Base-by-base conservation (phyloP, 768 basidiomycete genomes). In the Galerina sulciceps region DNA sequence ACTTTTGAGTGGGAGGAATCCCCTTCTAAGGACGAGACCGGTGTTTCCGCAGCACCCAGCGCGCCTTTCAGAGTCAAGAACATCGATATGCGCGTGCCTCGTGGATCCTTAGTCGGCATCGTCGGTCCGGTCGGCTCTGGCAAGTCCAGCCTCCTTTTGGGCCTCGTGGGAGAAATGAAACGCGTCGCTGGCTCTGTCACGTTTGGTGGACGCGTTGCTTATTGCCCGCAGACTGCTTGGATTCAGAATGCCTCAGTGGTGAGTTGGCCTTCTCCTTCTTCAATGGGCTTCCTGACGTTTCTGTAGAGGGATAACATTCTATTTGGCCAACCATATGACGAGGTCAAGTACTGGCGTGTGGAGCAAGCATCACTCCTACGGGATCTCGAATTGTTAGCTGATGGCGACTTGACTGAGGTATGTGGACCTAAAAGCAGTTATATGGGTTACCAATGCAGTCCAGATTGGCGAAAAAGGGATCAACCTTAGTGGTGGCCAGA, bases 141-240 rank as follows among this genome's bases (percentile, higher is more conserved):
- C 58, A 86, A 89, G 78, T 85, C 84, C 15, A 85, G 83, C 67
- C 65, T 87, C 34, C 71, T 88, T 6, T 79, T 84, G 65, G 87
- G 85, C 3, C 72, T 92, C 23, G 81, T 90, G 40, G 88, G 90
- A 5, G 90, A 90, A 71, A 90, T 90, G 88, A 76, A 81, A 15
- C 77, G 75, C 56, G 61, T 77, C 2, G 68, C 72, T 9, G 90
- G 90, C 0, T 67, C 71, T 11, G 81, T 87, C 37, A 72, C 76
- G 0, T 86, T 90, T 62, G 85, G 89, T 6, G 89, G 89, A 0
- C 72, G 75, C 13, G 78, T 90, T 10, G 87, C 83, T 5, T 92
- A 90, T 67, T 89, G 87, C 66, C 80, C 88, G 14, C 90, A 92
- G 71, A 83, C 81, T 0, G 87, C 89, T 0, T 92, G 89, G 89